Evolutionary conservation across 2,329 filamentous ascomycete genomes (phyloP), one percentile per base, ranked within the genome.

Genomic region (Ophiostoma perfectum): DNA sequence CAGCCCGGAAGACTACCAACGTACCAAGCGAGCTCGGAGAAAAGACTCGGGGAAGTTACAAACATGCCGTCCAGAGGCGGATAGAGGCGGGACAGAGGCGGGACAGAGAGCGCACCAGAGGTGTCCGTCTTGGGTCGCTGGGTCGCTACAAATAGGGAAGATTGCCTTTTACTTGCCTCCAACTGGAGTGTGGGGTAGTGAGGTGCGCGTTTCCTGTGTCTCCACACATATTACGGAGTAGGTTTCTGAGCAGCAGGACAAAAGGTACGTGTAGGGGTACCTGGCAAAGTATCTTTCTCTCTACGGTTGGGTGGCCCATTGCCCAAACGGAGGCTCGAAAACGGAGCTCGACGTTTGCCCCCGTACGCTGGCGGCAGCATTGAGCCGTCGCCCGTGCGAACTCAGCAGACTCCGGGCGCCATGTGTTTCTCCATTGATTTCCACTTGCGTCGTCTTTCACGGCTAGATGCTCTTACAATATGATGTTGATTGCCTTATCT

Each of bases 361-460:
- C 55, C 55, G 55, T 18, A 12, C 14, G 38, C 27, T 60, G 55
- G 55, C 55, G 55, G 55, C 55, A 60, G 55, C 27, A 60, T 60
- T 60, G 38, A 60, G 55, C 55, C 55, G 55, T 60, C 36, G 27
- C 27, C 55, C 55, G 55, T 60, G 55, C 11, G 8, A 38, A 60
- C 27, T 38, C 27, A 38, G 55, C 55, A 18, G 55, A 60, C 55
- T 60, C 55, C 55, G 55, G 49, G 27, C 38, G 27, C 55, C 49
- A 27, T 55, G 49, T 60, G 55, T 16, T 60, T 38, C 27, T 27
- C 12, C 12, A 27, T 12, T 12, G 9, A 8, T 45, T 45, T 12
- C 42, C 14, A 8, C 42, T 45, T 45, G 8, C 42, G 49, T 5
- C n/a, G n/a, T 55, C 18, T 8, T 27, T n/a, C n/a, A n/a, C n/a